Base-by-base conservation (phyloP, 192 early-diverging fungal species). In the Backusella tuberculispora region DNA sequence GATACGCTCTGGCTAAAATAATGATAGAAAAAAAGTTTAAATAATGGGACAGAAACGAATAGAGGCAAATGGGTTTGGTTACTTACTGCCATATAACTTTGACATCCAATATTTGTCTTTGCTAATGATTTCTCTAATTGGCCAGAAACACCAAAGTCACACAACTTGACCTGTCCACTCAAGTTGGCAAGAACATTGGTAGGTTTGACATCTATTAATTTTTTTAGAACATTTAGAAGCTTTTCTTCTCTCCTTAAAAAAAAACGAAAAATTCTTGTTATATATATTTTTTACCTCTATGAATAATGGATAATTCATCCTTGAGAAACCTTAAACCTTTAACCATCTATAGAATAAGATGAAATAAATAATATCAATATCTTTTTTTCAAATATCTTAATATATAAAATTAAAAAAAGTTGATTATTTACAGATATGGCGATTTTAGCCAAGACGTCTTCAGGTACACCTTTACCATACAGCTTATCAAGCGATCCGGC, bases 141-240 rank as follows among this genome's bases (percentile, higher is more conserved):
- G 38, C 95, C 95, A 17, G 94, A 95, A 0, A 99, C 96, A 64
- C 97, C 97, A 87, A 99, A 99, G 80, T 99, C 97, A 83, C 94
- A 95, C 38, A 99, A 83, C 83, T 98, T 99, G 43, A 99, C 92
- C 70, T 98, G 88, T 71, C 97, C 97, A 71, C 86, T 78, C 21
- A 81, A 80, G 81, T 97, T 97, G 37, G 95, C 88, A 43, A 99
- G 81, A 8, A 99, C 90, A 79, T 99, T 99, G 44, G 96, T 95
- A 5, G 97, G 97, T 80, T 98, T 98, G 76, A 98, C 90, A 87
- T 98, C 96, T 89, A 76, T 24, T 15, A 64, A 41, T 60, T 47
- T 6, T 74, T 60, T 69, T 63, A n/a, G n/a, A n/a, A n/a, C n/a
- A n/a, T n/a, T n/a, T n/a, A n/a, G n/a, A n/a, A n/a, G n/a, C 17